Conservation (phyloP, 2,329 filamentous ascomycete genomes). For the Alternaria triticimaculans region DNA sequence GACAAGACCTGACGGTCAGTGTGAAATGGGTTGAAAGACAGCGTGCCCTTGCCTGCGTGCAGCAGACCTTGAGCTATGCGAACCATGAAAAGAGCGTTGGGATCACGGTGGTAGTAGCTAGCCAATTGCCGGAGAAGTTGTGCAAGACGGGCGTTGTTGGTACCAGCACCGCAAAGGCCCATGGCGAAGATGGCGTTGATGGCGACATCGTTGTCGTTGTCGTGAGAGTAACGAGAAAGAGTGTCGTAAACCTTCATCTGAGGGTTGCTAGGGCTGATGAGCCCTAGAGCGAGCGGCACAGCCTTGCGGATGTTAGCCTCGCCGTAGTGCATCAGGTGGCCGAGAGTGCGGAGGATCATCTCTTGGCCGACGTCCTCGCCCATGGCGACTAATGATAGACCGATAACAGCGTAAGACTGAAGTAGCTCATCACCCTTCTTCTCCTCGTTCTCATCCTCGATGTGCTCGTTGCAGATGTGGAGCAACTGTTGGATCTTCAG, state of each 20-base stretch:
- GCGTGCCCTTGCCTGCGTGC: conserved; percentile 98
- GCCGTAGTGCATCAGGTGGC: conserved; percentile 98
- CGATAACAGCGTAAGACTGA: conserved; percentile 94
- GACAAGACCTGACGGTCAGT: conserved; percentile 96
- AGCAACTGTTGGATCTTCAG: conserved; percentile 96
- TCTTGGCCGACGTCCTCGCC: conserved; percentile 98
- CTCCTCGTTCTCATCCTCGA: conserved; percentile 86
- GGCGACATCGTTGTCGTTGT: conserved; percentile 97
- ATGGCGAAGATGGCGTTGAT: conserved; percentile 99
- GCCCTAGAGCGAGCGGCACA: conserved; percentile 93
- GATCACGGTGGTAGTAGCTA: conserved; percentile 97
- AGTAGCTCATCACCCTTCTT: conserved; percentile 95
- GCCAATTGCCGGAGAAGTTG: conserved; percentile 93
- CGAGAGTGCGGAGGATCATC: conserved; percentile 97
- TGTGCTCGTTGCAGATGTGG: conserved; percentile 97
- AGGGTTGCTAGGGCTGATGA: conserved; percentile 96
- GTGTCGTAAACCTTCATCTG: conserved; percentile 99
- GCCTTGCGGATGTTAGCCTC: conserved; percentile 96
- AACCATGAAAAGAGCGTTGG: conserved; percentile 98
- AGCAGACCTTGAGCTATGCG: conserved; percentile 95
- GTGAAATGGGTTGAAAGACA: conserved; percentile 98
- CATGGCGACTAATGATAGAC: conserved; percentile 94
- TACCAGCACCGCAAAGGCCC: conserved; percentile 94
- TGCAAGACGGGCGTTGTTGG: conserved; percentile 95
- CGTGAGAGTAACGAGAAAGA: conserved; percentile 94